Percentiles rank a stretch among this genome's conserved stretches.
phyloP scores from a whole-genome alignment of 371 early-diverging fungal species.

The Blakeslea trispora region DNA sequence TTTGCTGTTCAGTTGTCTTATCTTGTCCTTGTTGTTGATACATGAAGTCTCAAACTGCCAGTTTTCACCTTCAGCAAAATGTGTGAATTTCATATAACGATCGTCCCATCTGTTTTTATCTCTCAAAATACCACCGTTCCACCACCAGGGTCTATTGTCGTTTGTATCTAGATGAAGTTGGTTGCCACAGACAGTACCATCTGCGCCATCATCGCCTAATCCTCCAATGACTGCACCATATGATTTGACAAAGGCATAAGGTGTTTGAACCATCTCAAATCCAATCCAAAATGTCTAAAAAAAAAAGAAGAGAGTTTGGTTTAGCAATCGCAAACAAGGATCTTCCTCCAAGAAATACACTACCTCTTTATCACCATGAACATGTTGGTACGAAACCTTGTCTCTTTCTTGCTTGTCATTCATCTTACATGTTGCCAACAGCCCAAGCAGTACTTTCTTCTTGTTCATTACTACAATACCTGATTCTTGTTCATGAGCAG shows the following conservation, averaged over 20 bases:
- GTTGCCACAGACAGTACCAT: conserved; percentile 53
- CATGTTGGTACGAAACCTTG: conserved; percentile 44
- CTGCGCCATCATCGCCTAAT: conserved; percentile 46
- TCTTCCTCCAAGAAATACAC: not conserved
- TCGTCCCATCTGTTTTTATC: conserved; percentile 47
- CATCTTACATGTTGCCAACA: conserved; percentile 60
- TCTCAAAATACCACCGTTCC: conserved; percentile 53
- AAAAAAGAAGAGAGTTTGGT: too few relatives aligned
- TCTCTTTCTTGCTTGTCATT: conserved; percentile 56
- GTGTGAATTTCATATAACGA: conserved; percentile 38
- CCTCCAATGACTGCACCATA: conserved; percentile 60
- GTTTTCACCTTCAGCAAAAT: conserved; percentile 30
- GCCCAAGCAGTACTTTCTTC: conserved; percentile 48
- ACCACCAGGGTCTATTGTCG: conserved; percentile 46
- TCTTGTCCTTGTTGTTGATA: conserved; percentile 31
- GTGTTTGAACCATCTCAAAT: conserved; percentile 58
- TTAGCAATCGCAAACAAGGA: too few relatives aligned
- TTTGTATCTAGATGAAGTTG: conserved; percentile 46
- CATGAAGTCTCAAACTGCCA: conserved; percentile 40
- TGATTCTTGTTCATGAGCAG: conserved; percentile 66
- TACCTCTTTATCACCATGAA: conserved; percentile 63
- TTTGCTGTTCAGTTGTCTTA: conserved; percentile 12
- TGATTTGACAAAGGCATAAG: conserved; percentile 55
- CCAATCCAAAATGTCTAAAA: conserved; percentile 60
- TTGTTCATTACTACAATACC: conserved; percentile 66